Percentiles rank a stretch among this genome's conserved stretches.
These are phyloP conservation scores for Ampelocalamus luodianensis DNA, from an alignment of 176 grass and related monocot genomes.

Conservation along the genomic window DNA sequence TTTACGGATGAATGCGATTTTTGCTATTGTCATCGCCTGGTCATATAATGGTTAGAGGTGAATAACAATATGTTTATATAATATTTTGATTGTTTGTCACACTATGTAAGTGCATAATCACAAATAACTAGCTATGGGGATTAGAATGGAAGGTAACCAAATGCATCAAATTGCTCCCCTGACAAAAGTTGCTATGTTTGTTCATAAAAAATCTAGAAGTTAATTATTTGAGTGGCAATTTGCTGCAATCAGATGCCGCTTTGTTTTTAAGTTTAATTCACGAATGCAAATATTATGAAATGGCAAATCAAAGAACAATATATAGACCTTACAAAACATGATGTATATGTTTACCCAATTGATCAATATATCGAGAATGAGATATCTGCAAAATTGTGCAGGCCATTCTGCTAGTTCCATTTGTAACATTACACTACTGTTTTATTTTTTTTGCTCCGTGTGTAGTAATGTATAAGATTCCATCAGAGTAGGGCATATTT, in stretches of 20 bases:
- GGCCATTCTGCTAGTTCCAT: conserved; percentile 11
- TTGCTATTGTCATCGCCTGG: not conserved
- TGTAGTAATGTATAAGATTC: conserved; percentile 4
- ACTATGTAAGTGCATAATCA: not conserved
- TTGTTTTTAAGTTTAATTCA: not conserved
- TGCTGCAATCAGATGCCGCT: not conserved
- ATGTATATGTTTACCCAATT: conserved; percentile 20
- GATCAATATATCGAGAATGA: conserved; percentile 24
- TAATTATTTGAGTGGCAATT: not conserved
- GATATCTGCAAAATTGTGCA: conserved; percentile 13
- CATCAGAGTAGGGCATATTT: not conserved
- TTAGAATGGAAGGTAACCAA: not conserved
- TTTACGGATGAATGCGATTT: not conserved
- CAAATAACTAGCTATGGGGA: not conserved
- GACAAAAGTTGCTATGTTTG: not conserved
- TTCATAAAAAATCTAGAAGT: not conserved
- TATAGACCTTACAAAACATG: conserved; percentile 11
- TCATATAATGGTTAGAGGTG: not conserved
- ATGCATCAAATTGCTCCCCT: not conserved
- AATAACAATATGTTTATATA: not conserved
- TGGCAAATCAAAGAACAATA: not conserved
- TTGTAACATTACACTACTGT: conserved; percentile 13
- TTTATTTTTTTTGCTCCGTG: conserved; percentile 23
- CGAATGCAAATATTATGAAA: not conserved
- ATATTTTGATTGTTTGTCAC: not conserved